phyloP scores from a whole-genome alignment of 345 rosid species.

The Eucalyptus tenuipes region DNA sequence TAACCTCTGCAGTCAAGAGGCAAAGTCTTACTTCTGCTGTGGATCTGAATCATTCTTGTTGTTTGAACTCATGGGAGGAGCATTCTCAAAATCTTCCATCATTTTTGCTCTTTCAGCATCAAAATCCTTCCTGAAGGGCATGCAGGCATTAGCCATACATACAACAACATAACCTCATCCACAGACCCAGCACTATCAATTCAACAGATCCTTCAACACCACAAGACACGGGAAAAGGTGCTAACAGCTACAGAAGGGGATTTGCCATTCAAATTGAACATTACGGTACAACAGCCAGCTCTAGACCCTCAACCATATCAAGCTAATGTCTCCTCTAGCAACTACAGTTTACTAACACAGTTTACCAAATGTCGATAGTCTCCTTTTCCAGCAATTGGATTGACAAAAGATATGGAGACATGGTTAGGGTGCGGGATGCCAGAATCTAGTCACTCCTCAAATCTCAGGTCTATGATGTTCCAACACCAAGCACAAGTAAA shows the following conservation, averaged over 20 bases:
- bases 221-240: neutral
- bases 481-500: neutral
- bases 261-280: neutral
- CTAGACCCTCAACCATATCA: neutral
- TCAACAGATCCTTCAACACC: neutral
- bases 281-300: neutral
- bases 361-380: neutral
- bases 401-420: neutral
- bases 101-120: conserved; percentile 55
- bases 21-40: conserved; percentile 37
- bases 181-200: neutral
- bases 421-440: neutral
- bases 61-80: conserved; percentile 19
- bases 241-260: neutral
- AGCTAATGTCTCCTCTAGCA: neutral
- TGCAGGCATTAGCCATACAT: neutral
- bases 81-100: conserved; percentile 29
- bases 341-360: neutral
- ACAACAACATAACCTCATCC: neutral
- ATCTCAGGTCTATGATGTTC: neutral
- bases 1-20: neutral
- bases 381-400: neutral
- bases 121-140: conserved; percentile 62
- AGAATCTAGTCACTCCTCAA: neutral
- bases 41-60: conserved; percentile 26